These are phyloP conservation scores for Cystofilobasidium ferigula DNA, from an alignment of 768 basidiomycete species.

Conservation along the genomic window DNA sequence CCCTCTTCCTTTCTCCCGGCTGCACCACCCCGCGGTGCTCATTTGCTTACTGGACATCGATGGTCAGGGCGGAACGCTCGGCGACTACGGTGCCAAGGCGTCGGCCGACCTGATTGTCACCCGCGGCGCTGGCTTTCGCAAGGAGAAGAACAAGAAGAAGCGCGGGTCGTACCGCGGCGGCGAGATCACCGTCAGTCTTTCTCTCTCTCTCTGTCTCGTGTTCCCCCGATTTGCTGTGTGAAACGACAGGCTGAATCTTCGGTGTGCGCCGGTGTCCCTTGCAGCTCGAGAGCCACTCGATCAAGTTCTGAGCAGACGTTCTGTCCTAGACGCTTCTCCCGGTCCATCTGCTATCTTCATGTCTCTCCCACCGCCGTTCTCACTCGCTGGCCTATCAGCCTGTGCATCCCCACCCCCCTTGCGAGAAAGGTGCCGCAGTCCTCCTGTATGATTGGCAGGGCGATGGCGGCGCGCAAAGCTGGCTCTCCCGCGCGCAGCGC, in stretches of 20 bases:
- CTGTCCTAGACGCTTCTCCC: not conserved
- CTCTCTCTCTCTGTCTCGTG: not conserved
- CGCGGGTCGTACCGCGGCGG: conserved; percentile 86
- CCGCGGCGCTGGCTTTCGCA: conserved; percentile 85
- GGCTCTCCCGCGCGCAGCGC: too few relatives aligned
- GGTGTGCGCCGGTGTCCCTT: not conserved
- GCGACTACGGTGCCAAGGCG: conserved; percentile 82
- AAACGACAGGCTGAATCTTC: too few relatives aligned
- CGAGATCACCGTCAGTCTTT: conserved; percentile 71
- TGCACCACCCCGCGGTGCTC: not conserved
- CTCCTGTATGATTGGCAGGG: too few relatives aligned
- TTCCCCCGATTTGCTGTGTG: too few relatives aligned
- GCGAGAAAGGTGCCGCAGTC: too few relatives aligned
- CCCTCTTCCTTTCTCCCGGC: not conserved
- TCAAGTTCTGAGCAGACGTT: conserved; percentile 16
- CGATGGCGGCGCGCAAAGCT: too few relatives aligned
- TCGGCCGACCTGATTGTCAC: conserved; percentile 82
- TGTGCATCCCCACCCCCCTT: too few relatives aligned
- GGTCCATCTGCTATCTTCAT: not conserved
- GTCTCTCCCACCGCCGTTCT: not conserved
- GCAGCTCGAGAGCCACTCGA: conserved; percentile 23
- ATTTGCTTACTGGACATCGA: not conserved
- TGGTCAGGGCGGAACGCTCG: conserved; percentile 45
- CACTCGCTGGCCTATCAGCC: too few relatives aligned
- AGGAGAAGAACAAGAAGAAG: conserved; percentile 99